These are phyloP conservation scores for Hypericum androsaemum DNA, from an alignment of 345 rosid species.

Conservation along the genomic window DNA sequence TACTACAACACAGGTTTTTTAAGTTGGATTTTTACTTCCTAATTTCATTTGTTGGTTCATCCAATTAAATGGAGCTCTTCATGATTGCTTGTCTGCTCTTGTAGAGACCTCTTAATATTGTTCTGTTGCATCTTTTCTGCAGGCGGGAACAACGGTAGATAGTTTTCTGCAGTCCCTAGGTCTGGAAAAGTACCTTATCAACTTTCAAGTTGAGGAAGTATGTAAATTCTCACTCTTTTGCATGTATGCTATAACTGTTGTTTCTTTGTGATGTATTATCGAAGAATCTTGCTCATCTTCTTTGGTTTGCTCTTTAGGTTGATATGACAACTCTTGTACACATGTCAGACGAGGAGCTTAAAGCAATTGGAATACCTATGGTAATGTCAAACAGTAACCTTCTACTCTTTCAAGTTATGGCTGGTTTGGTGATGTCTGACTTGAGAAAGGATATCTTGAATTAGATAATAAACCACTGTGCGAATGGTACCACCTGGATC, in stretches of 20 bases:
- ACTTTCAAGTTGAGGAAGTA: constrained; percentile 97
- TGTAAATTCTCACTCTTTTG: constrained; percentile 10
- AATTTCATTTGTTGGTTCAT: too few relatives aligned
- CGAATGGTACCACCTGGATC: too few relatives aligned
- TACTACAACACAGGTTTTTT: too few relatives aligned
- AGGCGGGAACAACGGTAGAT: constrained; percentile 66
- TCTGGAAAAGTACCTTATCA: constrained; percentile 76
- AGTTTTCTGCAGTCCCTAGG: constrained; percentile 75
- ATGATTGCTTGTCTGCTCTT: too few relatives aligned
- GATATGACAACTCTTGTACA: constrained; percentile 94
- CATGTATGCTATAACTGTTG: neutral
- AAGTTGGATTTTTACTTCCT: too few relatives aligned
- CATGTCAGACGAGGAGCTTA: constrained; percentile 94
- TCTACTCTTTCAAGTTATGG: constrained; percentile 1
- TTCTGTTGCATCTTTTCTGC: constrained; percentile 14
- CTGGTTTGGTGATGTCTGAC: neutral
- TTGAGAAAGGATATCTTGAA: neutral
- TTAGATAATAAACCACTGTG: too few relatives aligned
- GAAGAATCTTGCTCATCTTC: constrained; percentile 2
- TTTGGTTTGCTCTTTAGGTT: constrained; percentile 42
- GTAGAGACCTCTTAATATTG: too few relatives aligned
- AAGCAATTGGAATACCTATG: constrained; percentile 93
- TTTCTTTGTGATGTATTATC: neutral
- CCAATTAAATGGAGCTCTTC: too few relatives aligned
- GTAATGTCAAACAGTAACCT: constrained; percentile 28